Base-by-base conservation (phyloP, 2,329 filamentous ascomycete genomes). In the Graphilbum sp. region DNA sequence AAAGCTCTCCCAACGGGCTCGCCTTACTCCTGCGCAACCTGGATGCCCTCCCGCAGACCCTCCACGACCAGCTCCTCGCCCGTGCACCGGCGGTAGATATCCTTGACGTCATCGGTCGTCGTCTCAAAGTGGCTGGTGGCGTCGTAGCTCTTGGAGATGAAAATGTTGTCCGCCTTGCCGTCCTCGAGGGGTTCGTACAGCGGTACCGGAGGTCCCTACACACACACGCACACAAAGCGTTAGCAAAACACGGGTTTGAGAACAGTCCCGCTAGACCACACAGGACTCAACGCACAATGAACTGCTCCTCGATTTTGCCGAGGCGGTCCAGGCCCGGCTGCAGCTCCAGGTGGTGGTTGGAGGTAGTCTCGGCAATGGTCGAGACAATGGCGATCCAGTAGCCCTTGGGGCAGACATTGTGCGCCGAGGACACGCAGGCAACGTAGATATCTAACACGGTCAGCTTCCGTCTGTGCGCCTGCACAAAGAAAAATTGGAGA, bases 371-470 rank as follows among this genome's bases (percentile, higher is more conserved):
- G 46, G 90, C 85, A 54, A 98, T 95, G 43, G 90, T 98, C 35
- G 86, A 94, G 47, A 98, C 88, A 44, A 96, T 98, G 51, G 90
- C 90, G 50, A 98, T 85, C 69, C 92, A 98, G 74, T 95, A 96
- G 44, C 88, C 88, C 72, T 94, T 93, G 52, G 92, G 90, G 66
- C 88, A 96, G 50, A 98, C 92, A 52, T 93, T 96, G 67, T 98
- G 92, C 29, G 87, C 84, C 30, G 84, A 85, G 1, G 87, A 95
- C 42, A 98, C 86, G 57, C 90, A 82, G 41, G 90, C 88, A 54
- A 98, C 79, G 69, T 98, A 98, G 54, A 98, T 87, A 55, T 96
- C 85, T 90, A 46, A 8, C 34, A 10, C 13, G 8, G 11, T 25
- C 10, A 4, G n/a, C n/a, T n/a, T n/a, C n/a, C n/a, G n/a, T n/a